Conservation (phyloP, 306 rosid species). For the Casuarina glauca region DNA sequence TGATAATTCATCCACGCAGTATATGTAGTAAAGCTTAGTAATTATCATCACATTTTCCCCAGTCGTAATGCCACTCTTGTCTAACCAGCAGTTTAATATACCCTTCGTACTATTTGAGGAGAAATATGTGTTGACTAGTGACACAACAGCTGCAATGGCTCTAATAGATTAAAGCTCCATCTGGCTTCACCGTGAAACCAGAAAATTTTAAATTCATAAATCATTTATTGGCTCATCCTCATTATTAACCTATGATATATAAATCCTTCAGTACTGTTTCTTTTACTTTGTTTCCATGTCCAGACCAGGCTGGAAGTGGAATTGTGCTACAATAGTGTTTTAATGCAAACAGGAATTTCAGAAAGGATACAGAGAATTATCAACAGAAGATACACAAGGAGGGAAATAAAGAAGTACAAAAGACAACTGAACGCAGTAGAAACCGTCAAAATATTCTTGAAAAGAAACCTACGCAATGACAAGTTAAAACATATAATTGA, state of each 20-base stretch:
- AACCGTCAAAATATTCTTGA: slow-evolving; percentile 1
- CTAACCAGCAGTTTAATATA: too few species aligned
- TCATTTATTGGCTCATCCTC: neutral
- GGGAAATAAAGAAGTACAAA: neutral
- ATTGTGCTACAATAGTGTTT: neutral
- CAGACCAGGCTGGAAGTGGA: neutral
- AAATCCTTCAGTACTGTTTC: neutral
- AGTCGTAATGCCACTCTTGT: too few species aligned
- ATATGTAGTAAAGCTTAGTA: neutral
- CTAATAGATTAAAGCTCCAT: neutral
- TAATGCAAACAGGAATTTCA: neutral
- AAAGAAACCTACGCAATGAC: neutral
- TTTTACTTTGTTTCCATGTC: neutral
- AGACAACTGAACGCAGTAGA: neutral
- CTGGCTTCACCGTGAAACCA: neutral
- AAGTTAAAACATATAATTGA: neutral
- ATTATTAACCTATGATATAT: neutral
- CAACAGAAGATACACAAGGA: neutral
- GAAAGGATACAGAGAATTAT: neutral
- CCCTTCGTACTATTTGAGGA: neutral
- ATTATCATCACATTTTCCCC: too few species aligned
- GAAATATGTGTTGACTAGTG: neutral
- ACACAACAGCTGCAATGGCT: neutral
- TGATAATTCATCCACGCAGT: neutral
- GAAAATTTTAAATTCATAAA: neutral